Evolutionary conservation across 2,329 filamentous ascomycete species (phyloP).

Genomic region (Verticillium dahliae): DNA sequence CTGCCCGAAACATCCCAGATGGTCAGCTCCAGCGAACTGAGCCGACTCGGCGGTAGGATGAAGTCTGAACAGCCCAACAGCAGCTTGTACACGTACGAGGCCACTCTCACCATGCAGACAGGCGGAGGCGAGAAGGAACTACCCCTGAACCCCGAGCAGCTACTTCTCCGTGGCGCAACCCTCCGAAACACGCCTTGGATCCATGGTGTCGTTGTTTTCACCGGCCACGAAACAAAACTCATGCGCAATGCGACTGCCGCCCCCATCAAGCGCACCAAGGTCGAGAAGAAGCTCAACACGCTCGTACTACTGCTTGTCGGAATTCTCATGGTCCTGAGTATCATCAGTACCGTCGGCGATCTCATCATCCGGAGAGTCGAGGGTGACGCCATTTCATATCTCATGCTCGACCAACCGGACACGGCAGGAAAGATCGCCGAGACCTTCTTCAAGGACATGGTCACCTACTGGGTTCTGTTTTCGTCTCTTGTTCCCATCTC

Average conservation of each 20-base stretch:
- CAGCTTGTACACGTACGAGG: constrained; percentile 97
- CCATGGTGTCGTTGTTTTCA: constrained; percentile 93
- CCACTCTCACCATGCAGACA: constrained; percentile 82
- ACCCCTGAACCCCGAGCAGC: constrained; percentile 82
- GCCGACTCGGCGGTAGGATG: constrained; percentile 76
- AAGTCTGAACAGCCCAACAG: constrained; percentile 97
- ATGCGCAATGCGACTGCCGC: constrained; percentile 98
- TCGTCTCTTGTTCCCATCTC: constrained; percentile 96
- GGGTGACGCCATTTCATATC: constrained; percentile 60
- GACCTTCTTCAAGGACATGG: constrained; percentile 88
- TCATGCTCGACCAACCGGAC: constrained; percentile 58
- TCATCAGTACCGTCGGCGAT: constrained; percentile 88
- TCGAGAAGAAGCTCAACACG: constrained; percentile 88
- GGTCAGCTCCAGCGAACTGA: constrained; percentile 81
- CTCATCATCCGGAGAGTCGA: constrained; percentile 67
- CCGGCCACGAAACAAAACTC: constrained; percentile 94
- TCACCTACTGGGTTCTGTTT: constrained; percentile 98
- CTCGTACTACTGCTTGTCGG: constrained; percentile 86
- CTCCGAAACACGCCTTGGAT: constrained; percentile 96
- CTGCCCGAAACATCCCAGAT: constrained; percentile 85
- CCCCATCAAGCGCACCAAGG: constrained; percentile 95
- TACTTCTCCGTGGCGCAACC: constrained; percentile 87
- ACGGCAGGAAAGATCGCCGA: constrained; percentile 49
- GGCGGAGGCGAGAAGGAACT: constrained; percentile 92
- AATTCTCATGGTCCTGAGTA: constrained; percentile 76